A percentile compares a stretch with the other conserved stretches of the same genome.
phyloP scores from a whole-genome alignment of 306 rosid genomes.

The Rosa persica region DNA sequence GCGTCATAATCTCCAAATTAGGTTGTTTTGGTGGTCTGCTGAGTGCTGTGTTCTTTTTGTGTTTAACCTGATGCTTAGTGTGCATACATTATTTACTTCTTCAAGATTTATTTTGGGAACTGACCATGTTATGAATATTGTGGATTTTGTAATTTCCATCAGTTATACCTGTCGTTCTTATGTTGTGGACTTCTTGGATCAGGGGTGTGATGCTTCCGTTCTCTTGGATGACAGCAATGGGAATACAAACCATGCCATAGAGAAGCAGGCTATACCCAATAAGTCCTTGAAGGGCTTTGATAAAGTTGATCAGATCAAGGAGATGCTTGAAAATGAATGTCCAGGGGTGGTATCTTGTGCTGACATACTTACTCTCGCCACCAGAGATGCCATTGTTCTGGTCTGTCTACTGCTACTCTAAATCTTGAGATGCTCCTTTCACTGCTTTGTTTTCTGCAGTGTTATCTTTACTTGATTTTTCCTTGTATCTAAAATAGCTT shows the following conservation, averaged over 20 bases:
- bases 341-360: constrained; percentile 50
- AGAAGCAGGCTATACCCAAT: constrained; percentile 78
- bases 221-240: constrained; percentile 53
- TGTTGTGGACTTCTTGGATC: background rate
- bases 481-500: background rate
- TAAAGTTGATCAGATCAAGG: constrained; percentile 37
- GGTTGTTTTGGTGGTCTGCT: background rate
- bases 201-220: constrained; percentile 56
- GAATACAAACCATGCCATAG: constrained; percentile 41
- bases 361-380: constrained; percentile 41
- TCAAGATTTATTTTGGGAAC: background rate
- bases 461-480: background rate
- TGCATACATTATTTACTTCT: background rate
- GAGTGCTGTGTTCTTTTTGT: background rate
- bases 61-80: background rate
- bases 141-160: background rate
- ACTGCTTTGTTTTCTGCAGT: background rate
- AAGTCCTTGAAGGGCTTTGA: constrained; percentile 42
- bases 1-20: background rate
- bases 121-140: background rate
- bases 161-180: background rate
- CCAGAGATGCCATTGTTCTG: constrained; percentile 46
- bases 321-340: constrained; percentile 39
- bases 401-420: constrained; percentile 19
- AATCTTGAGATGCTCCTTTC: background rate